These are phyloP conservation scores for Candida endomychidarum DNA, from an alignment of 805 yeast genomes.

Conservation along the genomic window DNA sequence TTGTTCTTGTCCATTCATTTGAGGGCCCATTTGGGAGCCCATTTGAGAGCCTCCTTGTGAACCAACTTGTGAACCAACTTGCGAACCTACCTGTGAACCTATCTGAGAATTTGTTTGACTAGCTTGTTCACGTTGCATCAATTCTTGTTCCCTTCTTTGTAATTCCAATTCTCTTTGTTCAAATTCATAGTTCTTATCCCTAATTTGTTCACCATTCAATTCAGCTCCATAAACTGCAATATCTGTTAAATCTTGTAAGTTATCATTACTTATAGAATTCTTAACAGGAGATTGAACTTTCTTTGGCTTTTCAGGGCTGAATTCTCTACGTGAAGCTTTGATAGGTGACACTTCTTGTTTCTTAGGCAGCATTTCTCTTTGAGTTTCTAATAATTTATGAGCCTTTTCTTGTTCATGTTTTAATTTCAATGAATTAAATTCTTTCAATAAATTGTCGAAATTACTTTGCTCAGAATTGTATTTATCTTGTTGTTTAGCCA, in stretches of 20 bases:
- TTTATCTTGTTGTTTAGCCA: constrained; percentile 18
- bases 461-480: constrained; percentile 11
- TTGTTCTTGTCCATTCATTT: too few relatives aligned
- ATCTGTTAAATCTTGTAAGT: constrained; percentile 36
- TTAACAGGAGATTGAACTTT: not conserved
- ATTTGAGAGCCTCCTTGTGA: too few relatives aligned
- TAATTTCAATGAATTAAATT: constrained; percentile 9
- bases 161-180: constrained; percentile 26
- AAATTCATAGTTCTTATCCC: constrained; percentile 11
- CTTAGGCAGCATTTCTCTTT: constrained; percentile 3
- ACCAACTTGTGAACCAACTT: not conserved
- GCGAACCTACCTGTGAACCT: too few relatives aligned
- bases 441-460: constrained; percentile 12
- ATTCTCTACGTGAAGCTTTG: not conserved
- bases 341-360: constrained; percentile 1
- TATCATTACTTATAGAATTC: constrained; percentile 19
- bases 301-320: not conserved
- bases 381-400: constrained; percentile 1
- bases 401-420: constrained; percentile 9
- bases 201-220: constrained; percentile 28
- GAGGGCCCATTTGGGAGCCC: too few relatives aligned
- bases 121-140: constrained; percentile 17
- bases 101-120: too few relatives aligned
- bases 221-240: constrained; percentile 39
- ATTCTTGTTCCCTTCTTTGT: constrained; percentile 27